phyloP scores from a whole-genome alignment of 495 filamentous ascomycete species.

The Podospora didyma region DNA sequence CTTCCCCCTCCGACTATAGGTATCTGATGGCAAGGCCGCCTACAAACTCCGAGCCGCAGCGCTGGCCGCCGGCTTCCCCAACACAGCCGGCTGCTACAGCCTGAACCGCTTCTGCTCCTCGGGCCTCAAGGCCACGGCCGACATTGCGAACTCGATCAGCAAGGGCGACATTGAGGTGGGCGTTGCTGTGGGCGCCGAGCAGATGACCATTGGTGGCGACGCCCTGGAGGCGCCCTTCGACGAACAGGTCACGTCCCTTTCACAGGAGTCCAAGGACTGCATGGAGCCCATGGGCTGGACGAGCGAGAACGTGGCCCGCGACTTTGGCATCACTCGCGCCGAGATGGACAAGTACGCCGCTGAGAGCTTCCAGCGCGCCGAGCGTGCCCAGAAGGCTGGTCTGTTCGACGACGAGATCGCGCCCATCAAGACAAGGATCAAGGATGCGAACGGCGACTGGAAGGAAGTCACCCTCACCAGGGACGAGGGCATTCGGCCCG shows the following conservation, averaged over 20 bases:
- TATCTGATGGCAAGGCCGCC: slow-evolving; percentile 78
- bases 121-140: slow-evolving; percentile 88
- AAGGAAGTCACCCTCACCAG: slow-evolving; percentile 71
- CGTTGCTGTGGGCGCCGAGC: slow-evolving; percentile 81
- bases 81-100: slow-evolving; percentile 73
- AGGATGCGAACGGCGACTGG: slow-evolving; percentile 76
- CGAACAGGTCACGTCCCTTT: slow-evolving; percentile 64
- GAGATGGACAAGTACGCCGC: slow-evolving; percentile 80
- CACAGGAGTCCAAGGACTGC: slow-evolving; percentile 78
- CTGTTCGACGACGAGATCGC: slow-evolving; percentile 94
- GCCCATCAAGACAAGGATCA: slow-evolving; percentile 75
- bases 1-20: slow-evolving; percentile 42
- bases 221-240: slow-evolving; percentile 69
- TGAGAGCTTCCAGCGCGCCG: slow-evolving; percentile 81
- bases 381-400: slow-evolving; percentile 86
- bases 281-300: slow-evolving; percentile 97
- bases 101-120: slow-evolving; percentile 97
- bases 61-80: slow-evolving; percentile 90
- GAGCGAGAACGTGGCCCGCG: slow-evolving; percentile 88
- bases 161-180: slow-evolving; percentile 80
- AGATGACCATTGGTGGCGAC: slow-evolving; percentile 73
- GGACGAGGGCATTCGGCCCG: slow-evolving; percentile 86
- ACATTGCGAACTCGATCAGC: slow-evolving; percentile 86
- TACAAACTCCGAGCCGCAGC: slow-evolving; percentile 86
- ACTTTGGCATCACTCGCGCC: slow-evolving; percentile 81